phyloP scores from a whole-genome alignment of 2,329 filamentous ascomycete genomes.

The Corniculantispora saksenae region DNA sequence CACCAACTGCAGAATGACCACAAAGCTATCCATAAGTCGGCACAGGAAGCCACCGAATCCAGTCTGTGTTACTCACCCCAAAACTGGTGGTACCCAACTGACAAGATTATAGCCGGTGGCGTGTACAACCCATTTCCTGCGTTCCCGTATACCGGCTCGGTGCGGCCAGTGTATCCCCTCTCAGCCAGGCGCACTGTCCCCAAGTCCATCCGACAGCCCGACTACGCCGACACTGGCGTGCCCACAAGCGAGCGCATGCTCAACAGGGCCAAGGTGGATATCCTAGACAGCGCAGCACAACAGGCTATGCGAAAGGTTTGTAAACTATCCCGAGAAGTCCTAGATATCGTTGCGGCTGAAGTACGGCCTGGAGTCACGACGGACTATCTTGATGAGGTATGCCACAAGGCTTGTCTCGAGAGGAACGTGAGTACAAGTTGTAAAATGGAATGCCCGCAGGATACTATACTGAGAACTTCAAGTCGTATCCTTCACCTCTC shows the following conservation, averaged over 20 bases:
- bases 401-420: conserved; percentile 92
- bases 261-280: conserved; percentile 77
- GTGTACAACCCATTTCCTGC: conserved; percentile 88
- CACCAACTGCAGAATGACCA: conserved; percentile 64
- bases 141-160: conserved; percentile 76
- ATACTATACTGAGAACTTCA: neutral
- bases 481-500: conserved; percentile 92
- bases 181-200: conserved; percentile 73
- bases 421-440: conserved; percentile 67
- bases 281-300: conserved; percentile 76
- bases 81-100: conserved; percentile 72
- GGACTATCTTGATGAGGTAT: conserved; percentile 90
- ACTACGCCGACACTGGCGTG: conserved; percentile 84
- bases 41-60: conserved; percentile 41
- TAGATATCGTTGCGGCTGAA: conserved; percentile 86
- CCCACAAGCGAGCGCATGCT: conserved; percentile 61
- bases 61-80: conserved; percentile 46
- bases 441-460: neutral
- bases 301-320: conserved; percentile 94
- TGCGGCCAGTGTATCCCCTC: conserved; percentile 85
- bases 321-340: conserved; percentile 82
- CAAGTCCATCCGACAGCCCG: conserved; percentile 77
- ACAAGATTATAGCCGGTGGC: conserved; percentile 80
- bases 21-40: conserved; percentile 68
- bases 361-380: conserved; percentile 90